Base-by-base conservation (phyloP, 2,329 filamentous ascomycete genomes). In the Blumeria hordei region DNA sequence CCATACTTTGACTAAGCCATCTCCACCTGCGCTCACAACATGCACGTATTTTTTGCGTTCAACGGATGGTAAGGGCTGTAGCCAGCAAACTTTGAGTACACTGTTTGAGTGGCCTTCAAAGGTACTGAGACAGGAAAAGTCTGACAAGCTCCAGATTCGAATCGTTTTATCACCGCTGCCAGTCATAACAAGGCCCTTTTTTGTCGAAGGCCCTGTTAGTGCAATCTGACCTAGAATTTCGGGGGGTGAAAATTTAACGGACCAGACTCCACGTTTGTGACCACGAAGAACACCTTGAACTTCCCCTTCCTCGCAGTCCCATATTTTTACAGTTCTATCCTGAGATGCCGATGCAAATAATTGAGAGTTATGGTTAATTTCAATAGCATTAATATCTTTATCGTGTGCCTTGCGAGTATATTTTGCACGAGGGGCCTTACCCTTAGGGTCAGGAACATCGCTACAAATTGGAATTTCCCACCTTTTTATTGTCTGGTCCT, bases 101-200 rank as follows among this genome's bases (percentile, higher is more conserved):
- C 85, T 94, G 69, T 96, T 93, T 5, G 88, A 90, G 67, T 98
- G 92, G 0, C 92, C 92, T 68, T 98, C 93, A 55, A 96, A 92
- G 0, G 92, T 96, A 56, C 90, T 75, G 49, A 98, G 71, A 68
- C 92, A 98, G 60, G 80, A 86, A 69, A 95, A 98, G 68, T 94
- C 88, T 1, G 82, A 76, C 58, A 98, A 72, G 65, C 78, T 95
- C 93, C 93, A 98, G 9, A 98, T 75, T 67, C 94, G 93, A 63
- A 96, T 77, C 0, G 87, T 96, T 69, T 95, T 95, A 68, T 98
- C 92, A 64, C 90, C 92, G 61, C 86, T 93, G 37, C 88, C 92
- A 0, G 92, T 96, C 33, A 94, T 75, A 11, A 94, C 73, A 49
- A 94, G 74, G 2, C 90, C 90, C 65, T 86, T 86, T 55, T 78